phyloP scores from a whole-genome alignment of 2,329 filamentous ascomycete genomes.

The Ascochyta koolunga region DNA sequence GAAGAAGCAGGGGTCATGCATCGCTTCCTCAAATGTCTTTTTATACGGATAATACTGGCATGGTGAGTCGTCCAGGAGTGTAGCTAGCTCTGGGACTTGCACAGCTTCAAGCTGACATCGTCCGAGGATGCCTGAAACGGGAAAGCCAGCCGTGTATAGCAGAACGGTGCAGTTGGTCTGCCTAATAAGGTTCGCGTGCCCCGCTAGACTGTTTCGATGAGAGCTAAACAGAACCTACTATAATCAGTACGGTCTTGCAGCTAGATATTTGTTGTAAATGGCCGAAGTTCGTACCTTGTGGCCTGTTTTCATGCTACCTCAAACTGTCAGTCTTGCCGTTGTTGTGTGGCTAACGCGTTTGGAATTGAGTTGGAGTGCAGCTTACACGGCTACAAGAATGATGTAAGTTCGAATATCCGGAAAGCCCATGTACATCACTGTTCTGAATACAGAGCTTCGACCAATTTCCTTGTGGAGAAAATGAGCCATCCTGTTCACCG shows the following conservation, averaged over 20 bases:
- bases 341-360: too few species aligned
- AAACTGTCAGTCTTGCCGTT: neutral
- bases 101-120: constrained; percentile 32
- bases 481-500: constrained; percentile 39
- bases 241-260: neutral
- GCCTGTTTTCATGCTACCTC: constrained; percentile 49
- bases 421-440: constrained; percentile 36
- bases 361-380: neutral
- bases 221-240: constrained; percentile 34
- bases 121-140: constrained; percentile 30
- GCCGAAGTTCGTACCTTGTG: constrained; percentile 37
- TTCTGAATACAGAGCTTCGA: constrained; percentile 35
- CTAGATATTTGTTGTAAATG: neutral
- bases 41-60: constrained; percentile 29
- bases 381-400: constrained; percentile 46
- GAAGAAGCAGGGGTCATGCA: constrained; percentile 39
- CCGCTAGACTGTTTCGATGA: constrained; percentile 33
- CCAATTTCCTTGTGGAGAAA: constrained; percentile 41
- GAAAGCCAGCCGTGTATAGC: constrained; percentile 32
- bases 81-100: constrained; percentile 34
- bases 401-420: constrained; percentile 50
- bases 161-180: constrained; percentile 36
- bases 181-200: constrained; percentile 33
- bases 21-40: constrained; percentile 39
- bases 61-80: constrained; percentile 24